Evolutionary conservation across 305 asterid genomes (phyloP), one percentile per base, ranked within the genome.

Genomic region (Salvia sclarea): DNA sequence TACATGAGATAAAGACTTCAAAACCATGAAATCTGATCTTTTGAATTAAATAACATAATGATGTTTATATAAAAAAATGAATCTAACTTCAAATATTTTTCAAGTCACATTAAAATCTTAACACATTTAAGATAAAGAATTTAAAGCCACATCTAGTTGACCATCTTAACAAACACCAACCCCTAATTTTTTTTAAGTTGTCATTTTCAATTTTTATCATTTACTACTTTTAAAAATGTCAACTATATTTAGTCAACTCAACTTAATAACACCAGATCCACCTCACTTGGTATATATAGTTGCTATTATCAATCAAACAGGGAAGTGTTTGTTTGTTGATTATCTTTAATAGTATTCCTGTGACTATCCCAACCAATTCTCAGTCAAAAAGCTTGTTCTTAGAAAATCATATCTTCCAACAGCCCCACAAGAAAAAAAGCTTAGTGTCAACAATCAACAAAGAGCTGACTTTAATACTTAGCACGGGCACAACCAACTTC

Each of bases 381-480:
- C 24, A 52, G 20, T n/a, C 10, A 33, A 52, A 31, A 21, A 37
- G 13, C 58, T 52, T 41, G 53, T 60, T 44, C 11, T 33, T 44
- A 13, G 22, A 30, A 58, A 20, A 57, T 5, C 21, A 6, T 18
- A 28, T 47, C 47, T 45, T 40, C 59, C 67, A 58, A 69, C 66
- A 30, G 28, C 38, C 37, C 41, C 66, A 50, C 58, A 30, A 8
- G 12, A 5, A 14, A 68, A 25, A 28, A 41, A 17, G 0, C 0
- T 14, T n/a, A 58, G 35, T 11, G 25, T 18, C 41, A 57, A 57
- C 63, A 57, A 14, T 3, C 21, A 47, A 12, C 44, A 41, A 58
- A 57, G 40, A 20, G 35, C 30, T 65, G 48, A 66, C 68, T 37
- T 33, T 8, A 30, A 55, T 40, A 48, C 64, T 53, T 21, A 16